These are phyloP conservation scores for Diaporthe batatas DNA, from an alignment of 2,329 filamentous ascomycete genomes.

Conservation along the genomic window DNA sequence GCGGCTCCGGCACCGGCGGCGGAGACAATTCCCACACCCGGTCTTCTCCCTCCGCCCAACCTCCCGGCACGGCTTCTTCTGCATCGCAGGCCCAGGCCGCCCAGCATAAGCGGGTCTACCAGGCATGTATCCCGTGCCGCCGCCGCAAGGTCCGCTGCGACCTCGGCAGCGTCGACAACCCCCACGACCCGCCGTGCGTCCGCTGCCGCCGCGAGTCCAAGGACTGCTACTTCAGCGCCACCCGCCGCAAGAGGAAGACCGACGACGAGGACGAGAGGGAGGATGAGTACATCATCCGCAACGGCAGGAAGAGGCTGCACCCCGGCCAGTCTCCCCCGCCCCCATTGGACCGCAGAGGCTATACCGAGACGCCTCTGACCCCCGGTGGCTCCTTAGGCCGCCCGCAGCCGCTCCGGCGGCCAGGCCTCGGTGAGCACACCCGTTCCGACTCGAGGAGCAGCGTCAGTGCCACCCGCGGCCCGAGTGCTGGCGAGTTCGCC, in stretches of 20 bases:
- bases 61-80: slow-evolving; percentile 41
- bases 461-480: slow-evolving; percentile 47
- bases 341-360: slow-evolving; percentile 59
- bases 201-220: slow-evolving; percentile 95
- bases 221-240: slow-evolving; percentile 96
- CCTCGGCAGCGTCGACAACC: slow-evolving; percentile 86
- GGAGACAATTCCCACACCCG: slow-evolving; percentile 36
- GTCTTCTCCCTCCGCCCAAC: slow-evolving; percentile 39
- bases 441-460: slow-evolving; percentile 52
- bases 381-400: slow-evolving; percentile 76
- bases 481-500: slow-evolving; percentile 50
- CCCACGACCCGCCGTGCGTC: slow-evolving; percentile 92
- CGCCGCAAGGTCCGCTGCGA: slow-evolving; percentile 74
- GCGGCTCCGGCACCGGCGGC: slow-evolving; percentile 16
- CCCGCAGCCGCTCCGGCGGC: slow-evolving; percentile 75
- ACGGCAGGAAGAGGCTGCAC: slow-evolving; percentile 77
- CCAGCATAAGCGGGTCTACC: slow-evolving; percentile 73
- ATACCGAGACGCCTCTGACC: slow-evolving; percentile 71
- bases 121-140: slow-evolving; percentile 73
- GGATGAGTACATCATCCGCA: slow-evolving; percentile 79
- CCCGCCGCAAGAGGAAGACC: slow-evolving; percentile 89
- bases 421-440: slow-evolving; percentile 55
- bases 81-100: slow-evolving; percentile 42
- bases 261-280: slow-evolving; percentile 68
- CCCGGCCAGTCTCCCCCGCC: slow-evolving; percentile 58